A percentile compares a stretch with the other conserved stretches of the same genome.
These are phyloP conservation scores for Syzygium grande DNA, from an alignment of 345 rosid genomes.

Conservation along the genomic window DNA sequence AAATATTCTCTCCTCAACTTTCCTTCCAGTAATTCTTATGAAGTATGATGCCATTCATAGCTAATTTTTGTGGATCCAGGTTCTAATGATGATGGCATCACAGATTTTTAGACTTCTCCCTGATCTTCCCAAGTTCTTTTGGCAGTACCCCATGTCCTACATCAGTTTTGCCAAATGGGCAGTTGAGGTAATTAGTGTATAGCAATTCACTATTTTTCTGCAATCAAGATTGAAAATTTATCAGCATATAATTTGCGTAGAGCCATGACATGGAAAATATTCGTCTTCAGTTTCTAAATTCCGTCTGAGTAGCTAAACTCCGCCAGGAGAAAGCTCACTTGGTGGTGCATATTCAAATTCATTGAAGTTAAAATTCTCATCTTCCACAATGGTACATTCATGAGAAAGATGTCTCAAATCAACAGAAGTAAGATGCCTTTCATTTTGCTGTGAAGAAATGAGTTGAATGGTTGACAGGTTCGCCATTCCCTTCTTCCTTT, in stretches of 20 bases:
- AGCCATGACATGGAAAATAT: background rate
- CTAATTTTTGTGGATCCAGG: background rate
- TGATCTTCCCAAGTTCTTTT: conserved; percentile 7
- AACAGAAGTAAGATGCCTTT: background rate
- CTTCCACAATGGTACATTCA: background rate
- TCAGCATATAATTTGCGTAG: background rate
- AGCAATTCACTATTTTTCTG: background rate
- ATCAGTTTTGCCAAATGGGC: background rate
- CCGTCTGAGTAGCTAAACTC: background rate
- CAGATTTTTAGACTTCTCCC: background rate
- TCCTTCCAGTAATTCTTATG: background rate
- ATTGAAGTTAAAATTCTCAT: background rate
- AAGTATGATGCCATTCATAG: background rate
- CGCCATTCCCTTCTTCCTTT: background rate
- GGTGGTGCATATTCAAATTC: background rate
- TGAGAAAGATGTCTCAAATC: background rate
- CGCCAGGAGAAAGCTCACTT: background rate
- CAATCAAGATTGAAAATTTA: background rate
- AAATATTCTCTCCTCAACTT: background rate
- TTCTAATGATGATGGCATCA: background rate
- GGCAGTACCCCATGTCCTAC: conserved; percentile 7
- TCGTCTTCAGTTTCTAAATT: background rate
- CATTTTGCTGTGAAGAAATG: background rate
- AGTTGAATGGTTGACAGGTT: background rate
- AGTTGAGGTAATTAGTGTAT: background rate